Conservation (phyloP, 176 grass and related monocot species). For the Aegilops bicornis region DNA sequence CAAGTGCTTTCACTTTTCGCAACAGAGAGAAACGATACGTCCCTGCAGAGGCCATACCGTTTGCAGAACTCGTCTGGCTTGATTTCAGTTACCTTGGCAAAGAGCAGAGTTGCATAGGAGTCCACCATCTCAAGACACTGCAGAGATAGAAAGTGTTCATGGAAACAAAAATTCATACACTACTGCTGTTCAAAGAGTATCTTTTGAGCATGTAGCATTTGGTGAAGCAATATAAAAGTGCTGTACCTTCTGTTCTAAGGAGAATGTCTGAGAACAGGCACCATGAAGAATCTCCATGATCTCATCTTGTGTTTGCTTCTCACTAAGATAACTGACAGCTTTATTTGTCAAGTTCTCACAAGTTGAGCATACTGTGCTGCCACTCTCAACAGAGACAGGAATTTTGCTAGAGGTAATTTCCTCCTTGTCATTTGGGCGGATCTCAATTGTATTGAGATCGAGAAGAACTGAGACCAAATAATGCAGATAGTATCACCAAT, state of each 20-base stretch:
- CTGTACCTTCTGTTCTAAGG: slow-evolving; percentile 72
- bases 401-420: slow-evolving; percentile 28
- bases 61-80: slow-evolving; percentile 72
- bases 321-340: slow-evolving; percentile 53
- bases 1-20: slow-evolving; percentile 52
- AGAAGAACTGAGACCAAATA: slow-evolving; percentile 10
- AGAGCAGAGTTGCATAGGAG: slow-evolving; percentile 70
- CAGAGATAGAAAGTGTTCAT: slow-evolving; percentile 6
- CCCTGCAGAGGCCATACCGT: slow-evolving; percentile 64
- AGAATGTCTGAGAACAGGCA: slow-evolving; percentile 64
- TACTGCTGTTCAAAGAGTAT: neutral
- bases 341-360: slow-evolving; percentile 54
- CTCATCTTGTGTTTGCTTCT: slow-evolving; percentile 67
- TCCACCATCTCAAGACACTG: slow-evolving; percentile 80
- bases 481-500: neutral
- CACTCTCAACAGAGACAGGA: slow-evolving; percentile 21
- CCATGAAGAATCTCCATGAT: slow-evolving; percentile 56
- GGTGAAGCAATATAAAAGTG: neutral
- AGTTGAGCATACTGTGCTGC: slow-evolving; percentile 41
- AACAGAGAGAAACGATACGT: slow-evolving; percentile 18
- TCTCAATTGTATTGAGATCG: neutral
- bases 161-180: neutral
- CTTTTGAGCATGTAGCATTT: neutral
- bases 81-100: slow-evolving; percentile 53
- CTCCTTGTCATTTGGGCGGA: neutral